phyloP scores from a whole-genome alignment of 2,329 filamentous ascomycete genomes.

The Aspergillus brunneoviolaceus region DNA sequence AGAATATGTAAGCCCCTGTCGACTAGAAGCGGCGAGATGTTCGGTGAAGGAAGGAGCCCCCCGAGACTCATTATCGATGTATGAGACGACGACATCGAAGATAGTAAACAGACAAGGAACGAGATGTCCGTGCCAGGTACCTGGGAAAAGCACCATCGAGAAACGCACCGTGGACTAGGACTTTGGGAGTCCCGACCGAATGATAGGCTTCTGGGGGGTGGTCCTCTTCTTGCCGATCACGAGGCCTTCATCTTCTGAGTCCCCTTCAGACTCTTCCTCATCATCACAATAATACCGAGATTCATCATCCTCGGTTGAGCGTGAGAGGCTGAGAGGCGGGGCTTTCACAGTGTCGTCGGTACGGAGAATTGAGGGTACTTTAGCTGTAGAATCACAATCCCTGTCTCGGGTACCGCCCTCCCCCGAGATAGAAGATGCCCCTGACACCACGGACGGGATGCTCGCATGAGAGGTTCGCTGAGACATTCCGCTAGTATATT shows the following conservation, averaged over 20 bases:
- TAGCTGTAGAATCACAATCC: conserved; percentile 24
- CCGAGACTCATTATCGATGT: not conserved
- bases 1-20: conserved; percentile 7
- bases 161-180: conserved; percentile 7
- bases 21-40: too few relatives aligned
- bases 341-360: conserved; percentile 45
- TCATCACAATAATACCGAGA: conserved; percentile 43
- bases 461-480: conserved; percentile 50
- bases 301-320: conserved; percentile 38
- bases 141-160: not conserved
- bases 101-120: not conserved
- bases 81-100: not conserved
- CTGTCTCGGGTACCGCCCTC: conserved; percentile 35
- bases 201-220: conserved; percentile 22
- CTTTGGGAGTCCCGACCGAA: conserved; percentile 16
- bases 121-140: too few relatives aligned
- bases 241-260: conserved; percentile 45
- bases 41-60: not conserved
- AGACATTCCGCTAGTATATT: conserved; percentile 48
- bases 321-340: conserved; percentile 18
- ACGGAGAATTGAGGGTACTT: conserved; percentile 41
- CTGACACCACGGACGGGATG: conserved; percentile 47
- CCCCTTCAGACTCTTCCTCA: conserved; percentile 39
- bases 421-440: conserved; percentile 47
- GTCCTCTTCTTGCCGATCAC: conserved; percentile 40